A percentile compares a stretch with the other conserved stretches of the same genome.
Evolutionary conservation across 345 rosid species (phyloP).

Genomic region (Stellera chamaejasme): DNA sequence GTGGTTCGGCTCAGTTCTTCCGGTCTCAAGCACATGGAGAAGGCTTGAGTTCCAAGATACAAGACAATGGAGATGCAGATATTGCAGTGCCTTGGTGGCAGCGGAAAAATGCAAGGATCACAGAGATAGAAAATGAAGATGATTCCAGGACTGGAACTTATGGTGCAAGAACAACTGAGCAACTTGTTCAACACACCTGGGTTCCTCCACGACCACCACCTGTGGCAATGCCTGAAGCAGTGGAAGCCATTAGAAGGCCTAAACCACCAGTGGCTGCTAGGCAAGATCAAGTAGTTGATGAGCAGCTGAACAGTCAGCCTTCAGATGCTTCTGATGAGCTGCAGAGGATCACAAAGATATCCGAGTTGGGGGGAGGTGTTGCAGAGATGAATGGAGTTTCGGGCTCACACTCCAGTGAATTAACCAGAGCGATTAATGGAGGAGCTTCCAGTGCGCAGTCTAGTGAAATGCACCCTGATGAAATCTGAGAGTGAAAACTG

Average conservation of each 20-base stretch:
- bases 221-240: conserved; percentile 87
- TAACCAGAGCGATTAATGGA: conserved; percentile 7
- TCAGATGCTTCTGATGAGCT: conserved; percentile 43
- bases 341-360: conserved; percentile 61
- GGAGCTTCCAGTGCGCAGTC: too few relatives aligned
- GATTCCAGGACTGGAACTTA: conserved; percentile 24
- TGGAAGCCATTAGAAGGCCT: conserved; percentile 87
- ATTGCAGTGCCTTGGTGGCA: conserved; percentile 63
- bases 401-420: conserved; percentile 36
- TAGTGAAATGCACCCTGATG: too few relatives aligned
- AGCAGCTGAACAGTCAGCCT: conserved; percentile 27
- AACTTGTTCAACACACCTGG: conserved; percentile 60
- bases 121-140: conserved; percentile 57
- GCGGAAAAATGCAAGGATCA: conserved; percentile 49
- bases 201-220: conserved; percentile 97
- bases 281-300: conserved; percentile 28
- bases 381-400: conserved; percentile 27
- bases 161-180: conserved; percentile 35
- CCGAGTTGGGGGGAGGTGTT: conserved; percentile 54
- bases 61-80: conserved; percentile 37
- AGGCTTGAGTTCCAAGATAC: conserved; percentile 28
- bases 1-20: conserved; percentile 27
- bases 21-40: conserved; percentile 27
- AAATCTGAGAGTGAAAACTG: too few relatives aligned
- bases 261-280: conserved; percentile 30